phyloP scores from a whole-genome alignment of 208 protist genomes.

The Acanthamoeba lugdunensis region DNA sequence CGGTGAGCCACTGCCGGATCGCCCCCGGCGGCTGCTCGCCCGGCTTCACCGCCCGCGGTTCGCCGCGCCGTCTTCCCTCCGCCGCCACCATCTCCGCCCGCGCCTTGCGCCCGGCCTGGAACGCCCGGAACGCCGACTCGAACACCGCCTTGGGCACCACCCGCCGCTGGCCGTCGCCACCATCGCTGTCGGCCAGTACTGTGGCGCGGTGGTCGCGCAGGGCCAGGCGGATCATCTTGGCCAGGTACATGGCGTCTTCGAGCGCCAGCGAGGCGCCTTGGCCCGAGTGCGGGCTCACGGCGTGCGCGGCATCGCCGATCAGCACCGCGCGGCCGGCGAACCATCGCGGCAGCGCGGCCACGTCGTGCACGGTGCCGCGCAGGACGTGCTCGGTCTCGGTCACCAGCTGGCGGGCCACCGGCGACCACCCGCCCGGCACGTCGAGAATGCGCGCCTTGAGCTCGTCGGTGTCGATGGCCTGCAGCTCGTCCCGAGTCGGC shows the following conservation, averaged over 20 bases:
- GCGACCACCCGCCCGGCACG: conserved; percentile 35
- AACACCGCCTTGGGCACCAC: not conserved
- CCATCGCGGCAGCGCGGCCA: not conserved
- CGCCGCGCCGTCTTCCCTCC: not conserved
- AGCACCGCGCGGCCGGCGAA: not conserved
- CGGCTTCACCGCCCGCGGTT: not conserved
- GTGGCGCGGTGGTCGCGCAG: not conserved
- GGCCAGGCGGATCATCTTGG: conserved; percentile 10
- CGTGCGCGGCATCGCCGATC: conserved; percentile 26
- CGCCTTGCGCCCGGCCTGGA: not conserved
- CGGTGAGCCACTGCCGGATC: not conserved
- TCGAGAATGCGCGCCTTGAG: conserved; percentile 9
- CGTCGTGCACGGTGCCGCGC: conserved; percentile 27
- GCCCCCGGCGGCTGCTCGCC: not conserved
- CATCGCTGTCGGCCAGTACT: not conserved
- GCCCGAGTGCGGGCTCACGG: conserved; percentile 47
- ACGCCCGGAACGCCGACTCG: not conserved
- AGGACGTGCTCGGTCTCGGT: not conserved
- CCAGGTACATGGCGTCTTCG: conserved; percentile 57
- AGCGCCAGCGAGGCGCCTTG: conserved; percentile 1
- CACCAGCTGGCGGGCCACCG: not conserved
- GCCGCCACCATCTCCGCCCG: conserved; percentile 5
- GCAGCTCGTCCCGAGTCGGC: conserved; percentile 33
- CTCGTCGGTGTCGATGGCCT: conserved; percentile 20
- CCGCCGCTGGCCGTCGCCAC: not conserved